Percentiles rank a stretch among this genome's conserved stretches.
Conservation (phyloP, 2,329 filamentous ascomycete genomes). For the Venturia carpophila region DNA sequence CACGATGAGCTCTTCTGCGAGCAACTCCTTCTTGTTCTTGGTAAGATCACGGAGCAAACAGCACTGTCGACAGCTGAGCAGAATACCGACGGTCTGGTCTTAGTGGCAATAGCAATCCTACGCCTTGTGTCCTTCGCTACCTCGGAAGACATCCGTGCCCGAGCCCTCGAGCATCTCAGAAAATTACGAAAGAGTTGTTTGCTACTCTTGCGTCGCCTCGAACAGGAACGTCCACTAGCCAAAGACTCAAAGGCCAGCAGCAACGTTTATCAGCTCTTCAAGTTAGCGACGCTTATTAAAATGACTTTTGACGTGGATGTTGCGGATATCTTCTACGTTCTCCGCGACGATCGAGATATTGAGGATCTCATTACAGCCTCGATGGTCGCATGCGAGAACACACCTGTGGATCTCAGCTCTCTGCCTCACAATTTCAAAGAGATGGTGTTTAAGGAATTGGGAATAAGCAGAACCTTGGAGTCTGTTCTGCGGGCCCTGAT, state of each 20-base stretch:
- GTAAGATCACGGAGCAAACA: not conserved
- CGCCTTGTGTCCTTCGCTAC: slow-evolving; percentile 3
- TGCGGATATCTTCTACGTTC: not conserved
- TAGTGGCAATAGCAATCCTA: not conserved
- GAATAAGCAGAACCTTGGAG: not conserved
- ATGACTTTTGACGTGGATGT: slow-evolving; percentile 7
- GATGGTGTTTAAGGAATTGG: not conserved
- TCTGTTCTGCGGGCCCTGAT: not conserved
- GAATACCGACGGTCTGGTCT: not conserved
- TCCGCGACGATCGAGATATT: not conserved
- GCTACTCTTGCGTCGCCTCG: not conserved
- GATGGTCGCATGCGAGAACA: not conserved
- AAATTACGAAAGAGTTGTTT: not conserved
- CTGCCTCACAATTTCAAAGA: not conserved
- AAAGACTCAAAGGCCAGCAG: not conserved
- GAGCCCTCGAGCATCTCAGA: not conserved
- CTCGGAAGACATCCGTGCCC: not conserved
- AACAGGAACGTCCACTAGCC: not conserved
- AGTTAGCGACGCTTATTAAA: not conserved
- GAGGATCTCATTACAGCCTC: not conserved
- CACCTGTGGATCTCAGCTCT: not conserved
- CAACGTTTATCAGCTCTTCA: not conserved
- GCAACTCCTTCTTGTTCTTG: not conserved
- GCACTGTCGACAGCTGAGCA: not conserved
- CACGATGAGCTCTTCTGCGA: not conserved